Base-by-base conservation (phyloP, 2,329 filamentous ascomycete genomes). In the Colletotrichum endophyticum region DNA sequence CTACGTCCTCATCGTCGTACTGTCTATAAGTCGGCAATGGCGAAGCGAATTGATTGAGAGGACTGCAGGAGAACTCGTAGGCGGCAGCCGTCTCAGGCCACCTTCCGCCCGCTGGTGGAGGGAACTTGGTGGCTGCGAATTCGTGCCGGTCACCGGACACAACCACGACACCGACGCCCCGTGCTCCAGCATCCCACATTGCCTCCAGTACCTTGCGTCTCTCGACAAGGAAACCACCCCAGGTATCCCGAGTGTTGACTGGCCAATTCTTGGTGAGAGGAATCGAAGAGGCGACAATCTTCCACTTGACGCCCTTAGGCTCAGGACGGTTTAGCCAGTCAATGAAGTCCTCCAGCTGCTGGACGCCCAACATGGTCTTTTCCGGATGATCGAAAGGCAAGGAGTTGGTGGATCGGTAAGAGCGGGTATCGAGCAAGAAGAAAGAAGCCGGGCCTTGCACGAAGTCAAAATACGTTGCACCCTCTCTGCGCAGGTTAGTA, bases 241-340 rank as follows among this genome's bases (percentile, higher is more conserved):
- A 99, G 0, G 97, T 99, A 82, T 99, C 97, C 77, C 93, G 89
- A 3, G 92, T 92, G 78, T 97, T 96, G 78, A 98, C 92, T 28
- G 92, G 94, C 96, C 97, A 99, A 84, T 99, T 99, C 87, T 98
- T 98, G 8, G 97, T 99, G 83, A 99, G 98, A 0, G 97, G 97
- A 7, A 99, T 94, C 22, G 95, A 96, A 53, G 95, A 96, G 22
- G 96, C 93, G 67, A 99, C 88, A 80, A 99, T 93, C 87, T 99
- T 99, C 96, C 97, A 99, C 81, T 94, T 93, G 0, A 98, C 93
- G 1, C 95, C 95, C 34, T 88, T 87, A 0, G 95, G 94, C 78
- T 95, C 94, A 1, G 94, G 92, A 2, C 91, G 92, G 13, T 88
- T 87, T 25, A 99, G 89, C 90, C 94, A 99, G 6, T 89, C 88